Evolutionary conservation across 2,329 filamentous ascomycete species (phyloP).

Genomic region (Fusarium sp.): DNA sequence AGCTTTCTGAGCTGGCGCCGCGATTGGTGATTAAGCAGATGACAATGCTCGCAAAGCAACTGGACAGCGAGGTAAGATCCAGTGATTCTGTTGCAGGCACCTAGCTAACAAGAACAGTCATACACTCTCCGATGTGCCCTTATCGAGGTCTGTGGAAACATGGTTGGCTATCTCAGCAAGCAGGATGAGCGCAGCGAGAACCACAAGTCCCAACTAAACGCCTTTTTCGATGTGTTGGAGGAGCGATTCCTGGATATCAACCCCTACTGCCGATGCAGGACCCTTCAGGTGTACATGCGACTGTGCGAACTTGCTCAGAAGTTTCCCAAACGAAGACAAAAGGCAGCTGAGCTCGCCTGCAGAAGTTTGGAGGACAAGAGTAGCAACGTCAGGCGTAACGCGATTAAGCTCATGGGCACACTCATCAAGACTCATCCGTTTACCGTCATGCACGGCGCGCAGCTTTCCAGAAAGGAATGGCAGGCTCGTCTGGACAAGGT

Average conservation of each 20-base stretch:
- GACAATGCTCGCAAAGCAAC: constrained; percentile 91
- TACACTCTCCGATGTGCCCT: constrained; percentile 94
- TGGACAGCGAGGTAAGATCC: constrained; percentile 87
- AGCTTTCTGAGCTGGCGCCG: constrained; percentile 92
- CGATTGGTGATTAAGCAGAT: constrained; percentile 97
- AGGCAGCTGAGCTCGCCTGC: constrained; percentile 87
- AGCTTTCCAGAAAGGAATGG: constrained; percentile 90
- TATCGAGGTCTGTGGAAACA: constrained; percentile 97
- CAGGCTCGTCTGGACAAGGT: constrained; percentile 84
- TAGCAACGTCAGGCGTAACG: constrained; percentile 95
- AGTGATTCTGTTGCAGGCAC: rapidly evolving
- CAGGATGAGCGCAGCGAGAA: constrained; percentile 93
- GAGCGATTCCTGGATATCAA: constrained; percentile 97
- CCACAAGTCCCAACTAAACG: constrained; percentile 94
- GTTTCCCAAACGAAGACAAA: constrained; percentile 92
- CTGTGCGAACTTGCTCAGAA: constrained; percentile 97
- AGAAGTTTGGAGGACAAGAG: constrained; percentile 97
- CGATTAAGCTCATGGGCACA: constrained; percentile 90
- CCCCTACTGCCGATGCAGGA: constrained; percentile 92
- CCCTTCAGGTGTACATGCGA: constrained; percentile 93
- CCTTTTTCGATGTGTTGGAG: constrained; percentile 96
- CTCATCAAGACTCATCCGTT: constrained; percentile 96
- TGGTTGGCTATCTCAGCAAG: constrained; percentile 90
- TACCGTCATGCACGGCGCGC: constrained; percentile 89
- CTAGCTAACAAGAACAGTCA: constrained; percentile 68